Conservation (phyloP, 148 eudicot genomes). For the Cornus suecica region DNA sequence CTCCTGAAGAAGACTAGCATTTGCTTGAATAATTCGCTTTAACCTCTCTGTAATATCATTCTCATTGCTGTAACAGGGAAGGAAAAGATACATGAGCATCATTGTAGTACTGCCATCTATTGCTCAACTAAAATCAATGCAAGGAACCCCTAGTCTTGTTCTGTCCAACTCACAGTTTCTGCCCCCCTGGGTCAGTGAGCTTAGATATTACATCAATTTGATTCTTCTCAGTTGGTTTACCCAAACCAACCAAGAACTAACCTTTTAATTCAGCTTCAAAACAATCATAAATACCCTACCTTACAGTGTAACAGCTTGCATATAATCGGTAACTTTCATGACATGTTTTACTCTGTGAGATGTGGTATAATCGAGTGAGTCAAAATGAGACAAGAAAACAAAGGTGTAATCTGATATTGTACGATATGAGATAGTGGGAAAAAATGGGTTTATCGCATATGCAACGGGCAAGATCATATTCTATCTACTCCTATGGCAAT, state of each 20-base stretch:
- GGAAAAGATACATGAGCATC: neutral
- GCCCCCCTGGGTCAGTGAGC: neutral
- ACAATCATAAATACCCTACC: neutral
- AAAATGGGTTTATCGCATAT: neutral
- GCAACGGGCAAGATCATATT: neutral
- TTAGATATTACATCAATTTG: neutral
- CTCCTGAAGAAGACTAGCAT: constrained; percentile 63
- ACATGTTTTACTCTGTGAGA: neutral
- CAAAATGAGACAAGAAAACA: neutral
- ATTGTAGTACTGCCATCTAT: neutral
- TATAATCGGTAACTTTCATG: too few relatives aligned
- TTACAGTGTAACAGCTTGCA: neutral
- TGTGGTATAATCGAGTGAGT: neutral
- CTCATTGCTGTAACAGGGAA: constrained; percentile 72
- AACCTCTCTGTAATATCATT: constrained; percentile 81
- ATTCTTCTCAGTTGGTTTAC: neutral
- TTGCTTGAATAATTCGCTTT: constrained; percentile 64
- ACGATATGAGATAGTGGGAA: neutral
- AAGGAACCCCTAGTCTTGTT: neutral
- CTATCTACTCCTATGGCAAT: neutral
- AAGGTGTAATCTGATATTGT: neutral
- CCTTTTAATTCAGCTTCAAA: neutral
- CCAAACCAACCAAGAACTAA: neutral
- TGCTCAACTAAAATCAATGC: neutral
- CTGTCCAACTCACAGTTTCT: neutral